phyloP scores from a whole-genome alignment of 2,329 filamentous ascomycete genomes.

The Macroventuria anomochaeta region DNA sequence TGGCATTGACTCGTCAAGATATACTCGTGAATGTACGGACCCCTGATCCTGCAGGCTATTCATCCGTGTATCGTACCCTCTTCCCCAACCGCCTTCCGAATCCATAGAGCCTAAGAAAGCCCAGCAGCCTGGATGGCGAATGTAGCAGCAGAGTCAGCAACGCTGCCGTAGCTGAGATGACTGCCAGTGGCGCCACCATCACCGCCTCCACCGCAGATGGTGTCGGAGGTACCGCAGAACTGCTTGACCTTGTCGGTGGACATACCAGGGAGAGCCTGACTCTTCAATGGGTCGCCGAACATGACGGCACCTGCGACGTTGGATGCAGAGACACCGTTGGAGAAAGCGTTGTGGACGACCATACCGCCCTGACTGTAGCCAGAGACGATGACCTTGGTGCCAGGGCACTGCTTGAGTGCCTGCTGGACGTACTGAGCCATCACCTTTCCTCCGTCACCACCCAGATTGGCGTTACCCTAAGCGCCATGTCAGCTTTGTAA shows the following conservation, averaged over 20 bases:
- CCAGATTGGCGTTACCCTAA: conserved; percentile 37
- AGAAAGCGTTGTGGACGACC: conserved; percentile 43
- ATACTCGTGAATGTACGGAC: conserved; percentile 7
- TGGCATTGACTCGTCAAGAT: conserved; percentile 11
- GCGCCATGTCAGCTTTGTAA: conserved; percentile 1
- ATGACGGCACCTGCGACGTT: conserved; percentile 37
- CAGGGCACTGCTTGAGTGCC: conserved; percentile 38
- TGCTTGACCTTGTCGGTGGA: conserved; percentile 31
- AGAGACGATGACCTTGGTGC: conserved; percentile 42
- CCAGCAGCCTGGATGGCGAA: conserved; percentile 37
- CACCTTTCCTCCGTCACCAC: conserved; percentile 33
- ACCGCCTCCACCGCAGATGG: conserved; percentile 34
- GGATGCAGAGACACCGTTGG: conserved; percentile 28
- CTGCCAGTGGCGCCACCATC: conserved; percentile 35
- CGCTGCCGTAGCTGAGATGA: conserved; percentile 40
- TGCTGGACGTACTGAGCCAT: conserved; percentile 36
- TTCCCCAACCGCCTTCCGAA: neutral
- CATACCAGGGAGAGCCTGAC: conserved; percentile 28
- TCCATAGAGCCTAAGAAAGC: conserved; percentile 13
- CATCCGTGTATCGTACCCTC: neutral
- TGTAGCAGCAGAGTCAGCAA: conserved; percentile 35
- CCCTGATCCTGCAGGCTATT: neutral
- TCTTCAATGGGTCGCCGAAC: conserved; percentile 44
- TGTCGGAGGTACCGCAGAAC: conserved; percentile 38
- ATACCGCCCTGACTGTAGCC: conserved; percentile 45